Conservation (phyloP, 2,329 filamentous ascomycete genomes). For the Epichloe bromicola region DNA sequence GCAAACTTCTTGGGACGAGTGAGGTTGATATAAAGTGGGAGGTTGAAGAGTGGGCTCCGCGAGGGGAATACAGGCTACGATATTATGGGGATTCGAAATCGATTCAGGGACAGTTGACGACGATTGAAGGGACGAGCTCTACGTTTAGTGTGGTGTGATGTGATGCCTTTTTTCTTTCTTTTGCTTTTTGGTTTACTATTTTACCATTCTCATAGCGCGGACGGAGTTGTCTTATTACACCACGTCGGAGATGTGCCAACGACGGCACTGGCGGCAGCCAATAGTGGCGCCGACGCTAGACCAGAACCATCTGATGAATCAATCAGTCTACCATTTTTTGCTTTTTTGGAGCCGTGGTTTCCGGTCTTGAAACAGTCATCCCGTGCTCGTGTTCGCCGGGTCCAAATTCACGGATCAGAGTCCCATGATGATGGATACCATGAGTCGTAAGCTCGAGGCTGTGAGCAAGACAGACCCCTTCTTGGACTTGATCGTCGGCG, state of each 20-base stretch:
- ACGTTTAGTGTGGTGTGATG: slow-evolving; percentile 25
- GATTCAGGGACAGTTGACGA: slow-evolving; percentile 42
- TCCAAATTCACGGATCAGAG: too few species aligned
- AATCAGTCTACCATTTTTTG: too few species aligned
- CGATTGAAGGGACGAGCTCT: slow-evolving; percentile 55
- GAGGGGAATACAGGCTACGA: slow-evolving; percentile 58
- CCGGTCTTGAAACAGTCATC: too few species aligned
- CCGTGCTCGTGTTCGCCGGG: too few species aligned
- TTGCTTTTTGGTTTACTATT: not conserved
- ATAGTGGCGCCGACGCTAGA: not conserved
- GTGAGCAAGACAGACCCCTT: too few species aligned
- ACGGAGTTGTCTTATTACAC: not conserved
- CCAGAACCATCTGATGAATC: not conserved
- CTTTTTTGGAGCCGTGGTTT: too few species aligned
- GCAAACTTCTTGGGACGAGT: slow-evolving; percentile 57
- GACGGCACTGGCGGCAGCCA: too few species aligned
- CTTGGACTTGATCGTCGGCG: too few species aligned
- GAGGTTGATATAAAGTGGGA: slow-evolving; percentile 69
- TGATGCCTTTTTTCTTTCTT: not conserved
- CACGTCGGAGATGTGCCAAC: too few species aligned
- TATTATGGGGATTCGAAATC: slow-evolving; percentile 76
- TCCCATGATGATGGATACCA: too few species aligned
- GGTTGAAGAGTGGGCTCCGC: slow-evolving; percentile 45
- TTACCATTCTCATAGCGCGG: not conserved
- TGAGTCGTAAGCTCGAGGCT: too few species aligned